phyloP scores from a whole-genome alignment of 1,284 basidiomycete species.

The Phellopilus nigrolimitatus region DNA sequence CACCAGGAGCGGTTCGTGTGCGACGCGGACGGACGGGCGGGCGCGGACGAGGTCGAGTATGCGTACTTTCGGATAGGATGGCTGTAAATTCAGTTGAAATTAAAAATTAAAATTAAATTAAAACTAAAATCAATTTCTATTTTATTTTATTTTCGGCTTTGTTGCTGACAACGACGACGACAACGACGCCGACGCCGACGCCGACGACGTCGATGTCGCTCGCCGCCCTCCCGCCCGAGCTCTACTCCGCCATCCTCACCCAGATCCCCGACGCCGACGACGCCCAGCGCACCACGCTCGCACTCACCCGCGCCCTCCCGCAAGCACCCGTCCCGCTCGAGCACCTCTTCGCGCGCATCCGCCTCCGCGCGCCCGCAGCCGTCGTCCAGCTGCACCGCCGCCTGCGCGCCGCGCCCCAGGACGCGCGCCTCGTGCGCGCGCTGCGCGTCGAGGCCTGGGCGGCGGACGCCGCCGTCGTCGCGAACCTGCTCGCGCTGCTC shows the following conservation, averaged over 20 bases:
- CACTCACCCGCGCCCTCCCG: conserved; percentile 53
- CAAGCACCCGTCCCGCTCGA: conserved; percentile 45
- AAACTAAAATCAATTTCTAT: no score
- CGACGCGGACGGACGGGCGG: conserved; percentile 34
- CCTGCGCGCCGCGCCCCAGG: conserved; percentile 31
- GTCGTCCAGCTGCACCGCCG: conserved; percentile 44
- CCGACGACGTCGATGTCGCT: conserved; percentile 23
- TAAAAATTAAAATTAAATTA: no score
- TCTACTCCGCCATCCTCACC: conserved; percentile 50
- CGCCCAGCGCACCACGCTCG: conserved; percentile 40
- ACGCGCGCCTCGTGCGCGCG: conserved; percentile 37
- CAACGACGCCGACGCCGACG: no score
- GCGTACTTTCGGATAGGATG: conserved; percentile 64
- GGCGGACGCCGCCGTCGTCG: conserved; percentile 57
- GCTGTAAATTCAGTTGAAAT: conserved; percentile 28
- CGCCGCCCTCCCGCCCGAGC: conserved; percentile 46
- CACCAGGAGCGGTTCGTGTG: conserved; percentile 51
- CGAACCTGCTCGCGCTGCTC: conserved; percentile 51
- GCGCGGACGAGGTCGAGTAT: conserved; percentile 54
- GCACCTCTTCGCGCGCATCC: conserved; percentile 47
- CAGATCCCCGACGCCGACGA: conserved; percentile 34
- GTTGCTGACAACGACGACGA: no score
- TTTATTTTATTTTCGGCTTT: no score
- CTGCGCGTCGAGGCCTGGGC: conserved; percentile 53
- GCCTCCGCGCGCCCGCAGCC: conserved; percentile 41